A percentile compares a stretch with the other conserved stretches of the same genome.
These are phyloP conservation scores for Pleurotus tuoliensis DNA, from an alignment of 768 basidiomycete species.

Conservation along the genomic window DNA sequence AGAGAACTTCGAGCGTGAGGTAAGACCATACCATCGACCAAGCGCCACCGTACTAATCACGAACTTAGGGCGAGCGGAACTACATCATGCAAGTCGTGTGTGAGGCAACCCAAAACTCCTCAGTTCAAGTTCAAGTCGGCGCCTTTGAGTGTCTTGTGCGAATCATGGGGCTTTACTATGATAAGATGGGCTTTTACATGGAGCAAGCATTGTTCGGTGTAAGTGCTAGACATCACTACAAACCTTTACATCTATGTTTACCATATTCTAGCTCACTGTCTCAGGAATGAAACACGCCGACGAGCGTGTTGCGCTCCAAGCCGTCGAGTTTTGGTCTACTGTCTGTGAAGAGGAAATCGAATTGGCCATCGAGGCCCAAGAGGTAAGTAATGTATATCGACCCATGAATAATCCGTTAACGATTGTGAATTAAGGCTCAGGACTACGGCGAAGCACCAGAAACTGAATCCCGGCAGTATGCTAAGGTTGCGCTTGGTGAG, in stretches of 20 bases:
- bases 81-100: conserved; percentile 99
- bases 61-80: conserved; percentile 87
- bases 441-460: conserved; percentile 88
- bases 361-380: conserved; percentile 84
- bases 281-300: conserved; percentile 96
- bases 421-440: conserved; percentile 52
- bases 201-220: conserved; percentile 97
- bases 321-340: conserved; percentile 99
- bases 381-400: conserved; percentile 44
- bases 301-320: conserved; percentile 90
- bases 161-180: conserved; percentile 98
- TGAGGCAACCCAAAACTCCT: conserved; percentile 88
- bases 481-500: conserved; percentile 91
- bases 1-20: conserved; percentile 97
- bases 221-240: conserved; percentile 26
- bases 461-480: conserved; percentile 85
- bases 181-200: conserved; percentile 99
- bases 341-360: conserved; percentile 98
- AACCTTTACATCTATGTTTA: conserved; percentile 9
- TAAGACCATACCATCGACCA: conserved; percentile 31
- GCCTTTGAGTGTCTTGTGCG: conserved; percentile 94
- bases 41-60: conserved; percentile 11
- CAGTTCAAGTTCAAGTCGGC: conserved; percentile 85
- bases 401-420: not conserved
- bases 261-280: conserved; percentile 72